Evolutionary conservation across 2,329 filamentous ascomycete species (phyloP).

Genomic region (Fusarium pseudoanthophilum): DNA sequence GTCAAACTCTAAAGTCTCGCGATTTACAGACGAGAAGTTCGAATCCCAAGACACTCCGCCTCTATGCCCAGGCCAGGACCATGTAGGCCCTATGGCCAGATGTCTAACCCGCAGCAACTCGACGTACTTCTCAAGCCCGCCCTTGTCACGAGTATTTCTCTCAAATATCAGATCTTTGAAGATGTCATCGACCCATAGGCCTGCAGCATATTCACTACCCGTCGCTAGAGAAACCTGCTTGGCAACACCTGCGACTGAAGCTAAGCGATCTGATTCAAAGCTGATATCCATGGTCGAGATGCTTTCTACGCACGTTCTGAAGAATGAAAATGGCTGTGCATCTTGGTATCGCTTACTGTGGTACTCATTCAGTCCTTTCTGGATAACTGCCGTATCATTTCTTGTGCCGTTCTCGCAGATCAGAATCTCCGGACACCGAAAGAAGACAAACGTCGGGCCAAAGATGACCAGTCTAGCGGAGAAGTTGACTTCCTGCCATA

Average conservation of each 20-base stretch:
- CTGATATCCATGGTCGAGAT: not conserved
- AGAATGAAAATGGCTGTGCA: not conserved
- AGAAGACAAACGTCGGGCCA: not conserved
- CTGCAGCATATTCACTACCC: not conserved
- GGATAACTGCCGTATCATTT: accelerated
- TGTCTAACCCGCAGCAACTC: not conserved
- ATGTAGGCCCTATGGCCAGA: not conserved
- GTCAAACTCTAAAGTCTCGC: not conserved
- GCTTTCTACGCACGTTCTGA: not conserved
- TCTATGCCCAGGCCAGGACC: not conserved
- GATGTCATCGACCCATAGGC: not conserved
- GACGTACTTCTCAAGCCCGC: not conserved
- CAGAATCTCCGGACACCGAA: not conserved
- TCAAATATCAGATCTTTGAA: not conserved
- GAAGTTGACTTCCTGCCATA: not conserved
- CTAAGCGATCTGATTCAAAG: not conserved
- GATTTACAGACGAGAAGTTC: not conserved
- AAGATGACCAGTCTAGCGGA: not conserved
- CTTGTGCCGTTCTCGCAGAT: not conserved
- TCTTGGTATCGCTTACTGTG: not conserved
- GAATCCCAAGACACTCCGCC: not conserved
- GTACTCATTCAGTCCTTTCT: not conserved
- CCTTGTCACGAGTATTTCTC: not conserved
- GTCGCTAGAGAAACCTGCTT: not conserved
- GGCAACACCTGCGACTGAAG: not conserved